These are phyloP conservation scores for Colletotrichum tofieldiae DNA, from an alignment of 2,329 filamentous ascomycete species.

Conservation along the genomic window DNA sequence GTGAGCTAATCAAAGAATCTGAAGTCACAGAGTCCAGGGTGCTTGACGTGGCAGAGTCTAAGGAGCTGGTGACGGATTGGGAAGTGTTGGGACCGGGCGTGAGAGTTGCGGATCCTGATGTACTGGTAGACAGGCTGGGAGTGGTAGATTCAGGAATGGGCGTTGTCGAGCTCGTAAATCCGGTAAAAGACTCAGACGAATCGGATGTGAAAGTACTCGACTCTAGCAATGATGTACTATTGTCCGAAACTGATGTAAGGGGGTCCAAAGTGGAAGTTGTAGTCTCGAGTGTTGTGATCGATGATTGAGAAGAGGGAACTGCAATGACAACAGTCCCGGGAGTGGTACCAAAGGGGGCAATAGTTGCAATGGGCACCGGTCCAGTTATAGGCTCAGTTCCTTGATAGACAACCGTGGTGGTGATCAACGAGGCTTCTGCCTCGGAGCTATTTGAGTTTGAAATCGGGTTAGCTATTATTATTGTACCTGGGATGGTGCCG, in stretches of 20 bases:
- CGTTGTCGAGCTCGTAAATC: background rate
- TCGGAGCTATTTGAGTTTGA: background rate
- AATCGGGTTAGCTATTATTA: slow-evolving; percentile 13
- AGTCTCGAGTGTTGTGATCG: background rate
- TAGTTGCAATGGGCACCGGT: background rate
- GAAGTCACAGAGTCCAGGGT: background rate
- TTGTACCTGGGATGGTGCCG: slow-evolving; percentile 2
- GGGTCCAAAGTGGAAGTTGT: background rate
- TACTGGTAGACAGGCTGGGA: background rate
- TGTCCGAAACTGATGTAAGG: background rate
- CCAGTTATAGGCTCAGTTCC: slow-evolving; percentile 6
- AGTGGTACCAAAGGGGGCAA: background rate
- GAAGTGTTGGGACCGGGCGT: background rate
- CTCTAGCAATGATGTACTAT: background rate
- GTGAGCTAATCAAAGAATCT: too few relatives aligned
- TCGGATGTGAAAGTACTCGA: background rate
- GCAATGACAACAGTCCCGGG: slow-evolving; percentile 18
- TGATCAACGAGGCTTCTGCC: background rate
- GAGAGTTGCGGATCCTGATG: background rate
- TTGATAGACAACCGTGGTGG: slow-evolving; percentile 10
- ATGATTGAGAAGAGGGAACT: background rate
- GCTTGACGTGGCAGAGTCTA: background rate
- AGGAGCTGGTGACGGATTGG: background rate
- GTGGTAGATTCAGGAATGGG: background rate
- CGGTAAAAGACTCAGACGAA: background rate